These are phyloP conservation scores for Xylariaceae sp. DNA, from an alignment of 2,329 filamentous ascomycete species.

Conservation along the genomic window DNA sequence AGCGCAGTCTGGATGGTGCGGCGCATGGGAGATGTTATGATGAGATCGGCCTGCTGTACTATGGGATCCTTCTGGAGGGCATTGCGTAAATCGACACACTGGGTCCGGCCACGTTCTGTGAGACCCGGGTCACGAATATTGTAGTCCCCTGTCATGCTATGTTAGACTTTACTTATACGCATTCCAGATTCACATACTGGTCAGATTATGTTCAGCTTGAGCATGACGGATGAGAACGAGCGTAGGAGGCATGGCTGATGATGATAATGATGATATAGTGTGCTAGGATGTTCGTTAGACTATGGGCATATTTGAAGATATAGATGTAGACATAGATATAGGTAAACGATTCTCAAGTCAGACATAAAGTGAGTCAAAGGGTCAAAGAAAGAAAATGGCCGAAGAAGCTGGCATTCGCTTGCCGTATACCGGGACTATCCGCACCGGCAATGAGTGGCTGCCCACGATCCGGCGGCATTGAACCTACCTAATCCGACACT, in stretches of 20 bases:
- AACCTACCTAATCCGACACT: too few relatives aligned
- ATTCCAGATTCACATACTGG: constrained; percentile 5
- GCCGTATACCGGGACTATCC: too few relatives aligned
- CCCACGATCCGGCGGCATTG: too few relatives aligned
- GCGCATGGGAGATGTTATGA: constrained; percentile 62
- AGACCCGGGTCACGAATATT: constrained; percentile 48
- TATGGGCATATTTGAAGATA: too few relatives aligned
- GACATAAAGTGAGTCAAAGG: too few relatives aligned
- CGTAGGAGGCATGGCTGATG: constrained; percentile 52
- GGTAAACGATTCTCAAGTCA: too few relatives aligned
- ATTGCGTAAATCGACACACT: constrained; percentile 44
- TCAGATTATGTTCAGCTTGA: constrained; percentile 59
- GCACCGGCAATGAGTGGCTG: too few relatives aligned
- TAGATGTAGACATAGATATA: too few relatives aligned
- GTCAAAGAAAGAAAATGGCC: too few relatives aligned
- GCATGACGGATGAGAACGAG: constrained; percentile 88
- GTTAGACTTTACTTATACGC: neutral
- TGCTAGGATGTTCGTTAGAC: too few relatives aligned
- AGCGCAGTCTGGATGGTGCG: constrained; percentile 63
- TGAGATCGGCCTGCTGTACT: constrained; percentile 43
- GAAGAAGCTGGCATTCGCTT: too few relatives aligned
- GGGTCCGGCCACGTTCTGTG: constrained; percentile 44
- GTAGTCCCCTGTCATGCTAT: constrained; percentile 39
- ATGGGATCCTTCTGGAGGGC: constrained; percentile 39
- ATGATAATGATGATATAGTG: too few relatives aligned